Evolutionary conservation across 2,329 filamentous ascomycete genomes (phyloP).

Genomic region (Aphanocladium album): DNA sequence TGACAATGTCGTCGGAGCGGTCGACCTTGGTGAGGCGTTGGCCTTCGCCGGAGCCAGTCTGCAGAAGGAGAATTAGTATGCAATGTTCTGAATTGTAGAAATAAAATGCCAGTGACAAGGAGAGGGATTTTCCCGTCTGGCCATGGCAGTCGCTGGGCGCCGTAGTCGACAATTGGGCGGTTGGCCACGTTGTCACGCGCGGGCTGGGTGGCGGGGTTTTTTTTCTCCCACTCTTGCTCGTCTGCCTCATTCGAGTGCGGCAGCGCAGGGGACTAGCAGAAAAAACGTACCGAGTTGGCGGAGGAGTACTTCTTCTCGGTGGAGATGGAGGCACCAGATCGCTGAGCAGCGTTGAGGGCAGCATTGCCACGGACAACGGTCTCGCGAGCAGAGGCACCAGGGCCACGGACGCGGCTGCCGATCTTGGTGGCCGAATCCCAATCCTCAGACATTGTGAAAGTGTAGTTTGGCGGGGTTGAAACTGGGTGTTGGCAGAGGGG

Average conservation of each 20-base stretch:
- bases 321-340: conserved; percentile 66
- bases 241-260: not conserved
- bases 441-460: conserved; percentile 61
- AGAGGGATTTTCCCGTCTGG: too few species aligned
- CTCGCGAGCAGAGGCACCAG: conserved; percentile 66
- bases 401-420: conserved; percentile 73
- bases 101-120: not conserved
- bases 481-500: not conserved
- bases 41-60: conserved; percentile 56
- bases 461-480: conserved; percentile 21
- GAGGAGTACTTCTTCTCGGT: conserved; percentile 89
- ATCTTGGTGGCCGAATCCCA: conserved; percentile 93
- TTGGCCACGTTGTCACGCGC: not conserved
- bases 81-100: not conserved
- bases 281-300: conserved; percentile 68
- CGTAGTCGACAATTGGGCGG: not conserved
- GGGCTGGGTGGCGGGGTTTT: not conserved
- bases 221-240: not conserved
- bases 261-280: not conserved
- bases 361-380: conserved; percentile 80
- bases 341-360: conserved; percentile 83
- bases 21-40: conserved; percentile 98
- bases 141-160: not conserved
- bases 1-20: conserved; percentile 94
- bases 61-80: not conserved